A percentile compares a stretch with the other conserved stretches of the same genome.
Conservation (phyloP, 176 grass and related monocot genomes). For the Oryza rufipogon region DNA sequence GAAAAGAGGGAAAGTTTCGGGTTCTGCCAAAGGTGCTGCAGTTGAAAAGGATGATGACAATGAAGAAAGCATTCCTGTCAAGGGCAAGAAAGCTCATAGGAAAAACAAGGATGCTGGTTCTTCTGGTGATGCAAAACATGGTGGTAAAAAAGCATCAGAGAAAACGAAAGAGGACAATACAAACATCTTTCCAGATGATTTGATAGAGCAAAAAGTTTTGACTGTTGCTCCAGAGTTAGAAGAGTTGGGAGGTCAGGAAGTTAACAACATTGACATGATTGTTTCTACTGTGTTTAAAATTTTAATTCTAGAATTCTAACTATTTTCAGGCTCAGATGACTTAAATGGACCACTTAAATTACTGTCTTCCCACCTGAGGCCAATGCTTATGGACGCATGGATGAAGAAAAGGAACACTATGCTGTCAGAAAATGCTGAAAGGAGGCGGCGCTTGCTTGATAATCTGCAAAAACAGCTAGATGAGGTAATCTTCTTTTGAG, state of each 20-base stretch:
- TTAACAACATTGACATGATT: slow-evolving; percentile 36
- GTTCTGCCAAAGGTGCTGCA: slow-evolving; percentile 59
- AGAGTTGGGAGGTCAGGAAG: slow-evolving; percentile 79
- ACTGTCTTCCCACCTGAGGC: slow-evolving; percentile 82
- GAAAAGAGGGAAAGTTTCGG: slow-evolving; percentile 77
- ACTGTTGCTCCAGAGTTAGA: slow-evolving; percentile 72
- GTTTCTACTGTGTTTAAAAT: slow-evolving; percentile 11
- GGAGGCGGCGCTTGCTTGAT: slow-evolving; percentile 77
- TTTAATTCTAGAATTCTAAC: slow-evolving; percentile 22
- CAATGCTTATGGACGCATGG: slow-evolving; percentile 86
- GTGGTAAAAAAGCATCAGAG: slow-evolving; percentile 68
- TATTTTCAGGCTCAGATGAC: slow-evolving; percentile 58
- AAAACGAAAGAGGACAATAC: slow-evolving; percentile 76
- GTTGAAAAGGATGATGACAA: slow-evolving; percentile 77
- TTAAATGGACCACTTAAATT: slow-evolving; percentile 58
- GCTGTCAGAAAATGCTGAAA: slow-evolving; percentile 88
- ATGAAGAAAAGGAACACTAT: slow-evolving; percentile 86
- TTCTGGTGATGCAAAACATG: slow-evolving; percentile 55
- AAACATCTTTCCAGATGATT: slow-evolving; percentile 74
- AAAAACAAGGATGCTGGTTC: slow-evolving; percentile 79
- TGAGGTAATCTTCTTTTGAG: slow-evolving; percentile 59
- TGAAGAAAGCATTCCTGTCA: slow-evolving; percentile 74
- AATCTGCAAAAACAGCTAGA: slow-evolving; percentile 93
- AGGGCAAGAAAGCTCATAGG: slow-evolving; percentile 83
- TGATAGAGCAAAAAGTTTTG: slow-evolving; percentile 82